phyloP scores from a whole-genome alignment of 106 monocot genomes.

The Acorus gramineus region DNA sequence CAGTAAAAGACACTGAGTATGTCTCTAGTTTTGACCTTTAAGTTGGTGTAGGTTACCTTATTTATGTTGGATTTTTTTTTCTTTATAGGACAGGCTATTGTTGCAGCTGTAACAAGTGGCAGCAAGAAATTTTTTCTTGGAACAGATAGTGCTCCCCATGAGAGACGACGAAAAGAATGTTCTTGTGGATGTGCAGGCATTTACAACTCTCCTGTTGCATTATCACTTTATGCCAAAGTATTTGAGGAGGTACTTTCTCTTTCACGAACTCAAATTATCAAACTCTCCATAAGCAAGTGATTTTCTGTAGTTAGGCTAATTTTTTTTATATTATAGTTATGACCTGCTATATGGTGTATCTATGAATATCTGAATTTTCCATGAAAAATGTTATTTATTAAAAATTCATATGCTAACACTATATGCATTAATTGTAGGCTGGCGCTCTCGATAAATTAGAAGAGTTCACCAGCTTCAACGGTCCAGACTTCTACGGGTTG shows the following conservation, averaged over 20 bases:
- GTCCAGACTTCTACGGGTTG: slow-evolving; percentile 93
- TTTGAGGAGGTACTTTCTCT: slow-evolving; percentile 70
- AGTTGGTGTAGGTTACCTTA: no score
- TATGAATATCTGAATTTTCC: no score
- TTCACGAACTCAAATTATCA: no score
- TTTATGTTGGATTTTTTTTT: not conserved
- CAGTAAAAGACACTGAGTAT: no score
- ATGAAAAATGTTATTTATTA: no score
- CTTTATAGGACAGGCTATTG: slow-evolving; percentile 70
- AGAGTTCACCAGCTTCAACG: slow-evolving; percentile 93
- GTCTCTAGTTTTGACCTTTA: no score
- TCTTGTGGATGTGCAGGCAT: slow-evolving; percentile 95
- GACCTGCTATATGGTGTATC: no score
- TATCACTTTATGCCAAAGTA: slow-evolving; percentile 78
- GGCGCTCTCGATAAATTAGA: slow-evolving; percentile 89
- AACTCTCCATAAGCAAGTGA: no score
- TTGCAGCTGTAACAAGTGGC: slow-evolving; percentile 86
- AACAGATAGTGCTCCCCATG: slow-evolving; percentile 94
- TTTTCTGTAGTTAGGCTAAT: no score
- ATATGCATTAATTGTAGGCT: slow-evolving; percentile 24
- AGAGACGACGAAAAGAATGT: slow-evolving; percentile 64
- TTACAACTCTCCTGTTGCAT: slow-evolving; percentile 75
- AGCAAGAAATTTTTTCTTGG: slow-evolving; percentile 83
- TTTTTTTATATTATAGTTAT: no score
- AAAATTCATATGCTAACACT: no score